A percentile compares a stretch with the other conserved stretches of the same genome.
Conservation (phyloP, 257 asterid genomes). For the Solanum pinnatisectum region DNA sequence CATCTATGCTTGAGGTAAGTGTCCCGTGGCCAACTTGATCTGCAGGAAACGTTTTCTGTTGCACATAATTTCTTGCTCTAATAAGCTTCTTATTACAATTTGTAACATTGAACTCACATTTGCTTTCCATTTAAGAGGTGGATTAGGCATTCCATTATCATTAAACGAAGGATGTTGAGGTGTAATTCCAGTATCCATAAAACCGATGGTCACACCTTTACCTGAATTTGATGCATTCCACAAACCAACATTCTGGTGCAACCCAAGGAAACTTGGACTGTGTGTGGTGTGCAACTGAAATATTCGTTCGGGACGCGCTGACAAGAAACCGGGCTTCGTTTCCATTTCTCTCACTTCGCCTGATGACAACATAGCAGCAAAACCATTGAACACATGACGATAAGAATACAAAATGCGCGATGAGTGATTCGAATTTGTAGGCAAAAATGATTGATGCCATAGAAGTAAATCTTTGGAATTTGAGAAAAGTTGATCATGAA, state of each 20-base stretch:
- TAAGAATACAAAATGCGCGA: neutral
- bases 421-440: neutral
- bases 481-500: neutral
- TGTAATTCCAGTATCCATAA: neutral
- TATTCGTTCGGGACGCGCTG: neutral
- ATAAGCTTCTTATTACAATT: neutral
- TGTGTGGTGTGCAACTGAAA: neutral
- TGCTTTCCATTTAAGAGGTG: constrained; percentile 2
- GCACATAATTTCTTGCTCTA: neutral
- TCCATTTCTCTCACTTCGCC: neutral
- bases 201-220: neutral
- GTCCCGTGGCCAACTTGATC: neutral
- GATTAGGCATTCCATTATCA: constrained; percentile 1
- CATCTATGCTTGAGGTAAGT: neutral
- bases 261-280: neutral
- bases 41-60: neutral
- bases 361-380: neutral
- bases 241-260: neutral
- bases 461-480: neutral
- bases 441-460: neutral
- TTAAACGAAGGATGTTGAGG: neutral
- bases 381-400: neutral
- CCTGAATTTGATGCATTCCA: neutral
- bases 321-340: neutral
- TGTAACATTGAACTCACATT: neutral